Evolutionary conservation across 495 filamentous ascomycete species (phyloP).

Genomic region (Hypoxylon cercidicola): DNA sequence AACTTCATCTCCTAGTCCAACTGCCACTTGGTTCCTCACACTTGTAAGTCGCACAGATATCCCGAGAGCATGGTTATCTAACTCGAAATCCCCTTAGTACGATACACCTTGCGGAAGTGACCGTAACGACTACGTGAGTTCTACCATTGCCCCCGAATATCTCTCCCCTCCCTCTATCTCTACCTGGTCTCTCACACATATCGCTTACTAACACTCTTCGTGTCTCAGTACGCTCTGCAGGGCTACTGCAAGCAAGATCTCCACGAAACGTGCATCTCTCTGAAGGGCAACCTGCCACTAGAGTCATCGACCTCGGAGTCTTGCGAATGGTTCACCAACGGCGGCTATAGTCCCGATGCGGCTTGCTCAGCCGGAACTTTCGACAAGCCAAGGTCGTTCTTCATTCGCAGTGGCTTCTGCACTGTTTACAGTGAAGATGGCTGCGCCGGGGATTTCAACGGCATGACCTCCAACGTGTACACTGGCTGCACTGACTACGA

Average conservation of each 20-base stretch:
- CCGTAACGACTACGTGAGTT: conserved; percentile 12
- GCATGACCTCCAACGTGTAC: neutral
- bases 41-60: conserved; percentile 3
- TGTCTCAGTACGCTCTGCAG: neutral
- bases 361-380: conserved; percentile 6
- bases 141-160: neutral
- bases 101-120: conserved; percentile 2
- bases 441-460: neutral
- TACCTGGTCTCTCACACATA: no score
- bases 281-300: conserved; percentile 6
- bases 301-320: neutral
- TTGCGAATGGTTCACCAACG: conserved; percentile 8
- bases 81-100: conserved; percentile 4
- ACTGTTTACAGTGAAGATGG: neutral
- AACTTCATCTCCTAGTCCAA: conserved; percentile 78
- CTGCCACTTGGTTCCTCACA: conserved; percentile 15
- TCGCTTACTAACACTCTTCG: no score
- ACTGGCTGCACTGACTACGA: conserved; percentile 3
- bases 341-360: neutral
- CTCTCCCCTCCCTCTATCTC: neutral
- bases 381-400: conserved; percentile 6
- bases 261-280: conserved; percentile 8
- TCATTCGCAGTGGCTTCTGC: conserved; percentile 8
- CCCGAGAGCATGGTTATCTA: conserved; percentile 1
- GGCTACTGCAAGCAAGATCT: neutral